These are phyloP conservation scores for Artomyces pyxidatus DNA, from an alignment of 768 basidiomycete genomes.

Conservation along the genomic window DNA sequence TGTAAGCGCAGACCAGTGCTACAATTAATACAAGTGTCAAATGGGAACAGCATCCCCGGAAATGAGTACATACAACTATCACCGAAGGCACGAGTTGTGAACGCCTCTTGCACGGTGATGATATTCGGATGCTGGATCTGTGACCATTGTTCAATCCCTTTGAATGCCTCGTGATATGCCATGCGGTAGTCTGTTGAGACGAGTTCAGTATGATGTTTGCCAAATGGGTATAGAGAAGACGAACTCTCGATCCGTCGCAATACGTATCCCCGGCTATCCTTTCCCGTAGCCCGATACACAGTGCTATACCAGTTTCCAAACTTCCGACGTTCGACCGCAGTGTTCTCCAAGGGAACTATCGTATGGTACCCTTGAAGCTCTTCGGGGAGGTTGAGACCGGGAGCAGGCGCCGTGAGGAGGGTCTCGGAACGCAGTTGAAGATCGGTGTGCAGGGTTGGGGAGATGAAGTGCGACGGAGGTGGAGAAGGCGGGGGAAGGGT, in stretches of 20 bases:
- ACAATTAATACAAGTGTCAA: constrained; percentile 2
- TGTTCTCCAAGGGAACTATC: constrained; percentile 68
- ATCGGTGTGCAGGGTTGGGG: constrained; percentile 64
- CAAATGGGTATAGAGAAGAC: constrained; percentile 19
- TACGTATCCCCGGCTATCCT: constrained; percentile 71
- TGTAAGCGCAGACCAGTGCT: constrained; percentile 90
- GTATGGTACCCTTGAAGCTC: constrained; percentile 90
- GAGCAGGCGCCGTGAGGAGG: constrained; percentile 26
- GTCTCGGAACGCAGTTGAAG: constrained; percentile 44
- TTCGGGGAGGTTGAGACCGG: constrained; percentile 62
- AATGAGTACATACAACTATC: constrained; percentile 72
- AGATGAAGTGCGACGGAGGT: constrained; percentile 67
- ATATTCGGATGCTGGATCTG: constrained; percentile 80
- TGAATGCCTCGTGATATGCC: constrained; percentile 73
- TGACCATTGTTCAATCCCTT: constrained; percentile 79
- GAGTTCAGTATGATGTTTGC: neutral
- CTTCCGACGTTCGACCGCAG: constrained; percentile 54
- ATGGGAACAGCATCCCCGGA: constrained; percentile 8
- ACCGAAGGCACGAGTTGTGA: constrained; percentile 87
- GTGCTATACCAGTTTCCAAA: constrained; percentile 78
- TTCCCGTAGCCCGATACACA: constrained; percentile 75
- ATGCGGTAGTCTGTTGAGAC: constrained; percentile 65
- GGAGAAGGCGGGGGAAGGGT: constrained; percentile 57
- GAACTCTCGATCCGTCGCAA: constrained; percentile 84
- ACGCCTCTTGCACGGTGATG: constrained; percentile 79